Percentiles rank a stretch among this genome's conserved stretches.
phyloP scores from a whole-genome alignment of 2,329 filamentous ascomycete species.

The Nigrospora osmanthi region DNA sequence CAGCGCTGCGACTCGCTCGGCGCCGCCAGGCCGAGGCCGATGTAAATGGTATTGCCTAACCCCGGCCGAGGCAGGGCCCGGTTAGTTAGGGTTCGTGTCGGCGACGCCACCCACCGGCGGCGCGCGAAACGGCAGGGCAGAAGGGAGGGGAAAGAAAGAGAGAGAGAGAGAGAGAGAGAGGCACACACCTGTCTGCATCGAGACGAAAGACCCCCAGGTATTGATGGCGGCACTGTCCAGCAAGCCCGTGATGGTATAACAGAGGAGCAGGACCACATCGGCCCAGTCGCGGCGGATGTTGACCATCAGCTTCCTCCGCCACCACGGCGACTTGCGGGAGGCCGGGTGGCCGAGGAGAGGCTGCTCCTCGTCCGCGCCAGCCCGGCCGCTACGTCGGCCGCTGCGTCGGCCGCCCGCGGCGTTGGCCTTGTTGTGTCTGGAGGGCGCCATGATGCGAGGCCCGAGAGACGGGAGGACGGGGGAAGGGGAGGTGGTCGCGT shows the following conservation, averaged over 20 bases:
- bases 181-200: conserved; percentile 68
- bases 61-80: conserved; percentile 2
- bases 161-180: not conserved
- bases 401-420: too few relatives aligned
- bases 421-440: conserved; percentile 5
- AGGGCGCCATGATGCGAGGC: conserved; percentile 11
- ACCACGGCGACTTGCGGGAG: conserved; percentile 4
- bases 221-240: conserved; percentile 70
- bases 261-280: conserved; percentile 61
- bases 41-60: conserved; percentile 67
- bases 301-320: conserved; percentile 24
- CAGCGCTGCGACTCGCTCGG: conserved; percentile 48
- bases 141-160: too few relatives aligned
- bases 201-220: conserved; percentile 74
- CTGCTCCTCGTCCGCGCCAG: conserved; percentile 23
- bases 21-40: conserved; percentile 64
- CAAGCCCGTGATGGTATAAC: conserved; percentile 71
- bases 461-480: too few relatives aligned
- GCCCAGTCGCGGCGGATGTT: conserved; percentile 55
- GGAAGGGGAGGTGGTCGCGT: too few relatives aligned
- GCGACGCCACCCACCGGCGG: not conserved
- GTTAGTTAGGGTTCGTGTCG: not conserved
- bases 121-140: too few relatives aligned
- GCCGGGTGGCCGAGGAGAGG: conserved; percentile 16
- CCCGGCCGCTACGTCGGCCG: not conserved